phyloP scores from a whole-genome alignment of 306 rosid species.

The Quercus parvula region DNA sequence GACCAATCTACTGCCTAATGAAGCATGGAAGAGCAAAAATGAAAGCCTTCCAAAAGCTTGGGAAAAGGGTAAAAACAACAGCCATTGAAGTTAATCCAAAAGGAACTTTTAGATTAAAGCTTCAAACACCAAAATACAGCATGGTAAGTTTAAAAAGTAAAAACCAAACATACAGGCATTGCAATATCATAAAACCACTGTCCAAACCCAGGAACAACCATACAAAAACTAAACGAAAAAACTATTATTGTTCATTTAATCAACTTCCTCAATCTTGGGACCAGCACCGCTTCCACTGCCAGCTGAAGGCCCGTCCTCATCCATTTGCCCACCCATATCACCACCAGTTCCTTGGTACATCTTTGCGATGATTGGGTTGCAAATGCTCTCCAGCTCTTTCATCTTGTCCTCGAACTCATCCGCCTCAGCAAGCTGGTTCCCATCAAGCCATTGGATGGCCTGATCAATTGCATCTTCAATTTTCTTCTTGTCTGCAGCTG shows the following conservation, averaged over 20 bases:
- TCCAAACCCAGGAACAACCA: neutral
- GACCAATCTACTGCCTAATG: too few species aligned
- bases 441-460: conserved; percentile 54
- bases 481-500: conserved; percentile 50
- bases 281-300: conserved; percentile 45
- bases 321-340: conserved; percentile 44
- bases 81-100: neutral
- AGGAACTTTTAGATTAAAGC: neutral
- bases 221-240: neutral
- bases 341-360: conserved; percentile 54
- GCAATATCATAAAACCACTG: neutral
- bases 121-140: neutral
- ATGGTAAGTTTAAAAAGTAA: neutral
- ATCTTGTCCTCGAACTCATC: conserved; percentile 50
- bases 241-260: conserved; percentile 4
- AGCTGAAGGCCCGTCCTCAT: conserved; percentile 45
- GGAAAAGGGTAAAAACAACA: neutral
- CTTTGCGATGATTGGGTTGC: conserved; percentile 56
- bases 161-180: neutral
- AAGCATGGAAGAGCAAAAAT: too few species aligned
- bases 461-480: conserved; percentile 55
- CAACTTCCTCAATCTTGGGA: conserved; percentile 57
- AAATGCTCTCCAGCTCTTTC: conserved; percentile 54
- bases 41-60: too few species aligned
- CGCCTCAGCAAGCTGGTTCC: conserved; percentile 50